phyloP scores from a whole-genome alignment of 768 basidiomycete species.

The Boletus barrowsii region DNA sequence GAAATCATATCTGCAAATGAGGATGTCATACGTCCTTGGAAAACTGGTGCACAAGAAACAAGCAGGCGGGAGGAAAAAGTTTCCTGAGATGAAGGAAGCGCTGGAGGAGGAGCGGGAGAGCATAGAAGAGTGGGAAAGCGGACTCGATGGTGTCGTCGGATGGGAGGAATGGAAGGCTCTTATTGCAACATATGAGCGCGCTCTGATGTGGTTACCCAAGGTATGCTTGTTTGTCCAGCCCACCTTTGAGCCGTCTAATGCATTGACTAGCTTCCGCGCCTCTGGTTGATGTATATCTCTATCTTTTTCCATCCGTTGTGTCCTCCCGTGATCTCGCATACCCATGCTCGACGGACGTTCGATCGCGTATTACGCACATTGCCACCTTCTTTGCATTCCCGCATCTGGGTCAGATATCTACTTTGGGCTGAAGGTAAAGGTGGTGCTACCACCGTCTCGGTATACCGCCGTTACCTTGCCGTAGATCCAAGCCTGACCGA shows the following conservation, averaged over 20 bases:
- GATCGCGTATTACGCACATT: constrained; percentile 93
- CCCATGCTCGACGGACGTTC: constrained; percentile 91
- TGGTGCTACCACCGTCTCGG: constrained; percentile 69
- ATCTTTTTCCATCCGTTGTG: constrained; percentile 88
- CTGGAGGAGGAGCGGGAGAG: constrained; percentile 82
- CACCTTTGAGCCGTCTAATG: constrained; percentile 1
- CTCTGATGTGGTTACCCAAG: constrained; percentile 91
- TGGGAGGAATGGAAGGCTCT: constrained; percentile 95
- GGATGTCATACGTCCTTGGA: constrained; percentile 86
- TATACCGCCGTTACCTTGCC: constrained; percentile 87
- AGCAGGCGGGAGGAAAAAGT: constrained; percentile 86
- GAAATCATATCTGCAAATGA: constrained; percentile 85
- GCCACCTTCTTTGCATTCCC: constrained; percentile 85
- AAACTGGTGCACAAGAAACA: constrained; percentile 67
- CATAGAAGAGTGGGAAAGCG: constrained; percentile 80
- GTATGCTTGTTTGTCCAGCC: constrained; percentile 40
- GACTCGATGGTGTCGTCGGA: constrained; percentile 85
- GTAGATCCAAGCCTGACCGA: constrained; percentile 82
- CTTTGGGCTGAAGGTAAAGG: constrained; percentile 86
- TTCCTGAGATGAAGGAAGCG: constrained; percentile 87
- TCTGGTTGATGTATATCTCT: constrained; percentile 93
- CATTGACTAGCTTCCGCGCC: constrained; percentile 68
- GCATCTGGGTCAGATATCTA: constrained; percentile 92
- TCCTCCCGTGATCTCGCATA: constrained; percentile 77
- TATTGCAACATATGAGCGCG: constrained; percentile 86